Evolutionary conservation across 129 eudicot species (phyloP), one percentile per base, ranked within the genome.

Genomic region (Flaveria linearis): DNA sequence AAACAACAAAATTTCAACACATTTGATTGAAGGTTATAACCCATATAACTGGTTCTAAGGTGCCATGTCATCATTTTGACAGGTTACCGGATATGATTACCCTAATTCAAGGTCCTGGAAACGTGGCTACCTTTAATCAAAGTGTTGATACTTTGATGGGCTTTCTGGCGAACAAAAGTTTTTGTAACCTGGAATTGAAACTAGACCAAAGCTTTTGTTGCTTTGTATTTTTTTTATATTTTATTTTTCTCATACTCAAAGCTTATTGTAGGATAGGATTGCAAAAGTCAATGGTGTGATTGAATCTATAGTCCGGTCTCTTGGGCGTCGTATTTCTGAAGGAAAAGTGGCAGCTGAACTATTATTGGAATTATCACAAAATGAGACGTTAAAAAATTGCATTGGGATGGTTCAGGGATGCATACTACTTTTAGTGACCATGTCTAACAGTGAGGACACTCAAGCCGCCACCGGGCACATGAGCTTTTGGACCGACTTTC

Each of bases 391-490:
- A 7, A 73, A 74, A 60, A 87, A 72, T 3, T 9, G 47, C 63
- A 89, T 89, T 9, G 95, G 95, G 43, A 82, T 68, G 69, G 95
- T 82, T 61, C 86, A 82, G 57, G 95, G 95, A 74, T 89, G 95
- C 85, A 86, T 89, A 82, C 82, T 89, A 60, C 88, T 86, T 67
- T 71, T 89, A 62, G 95, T 86, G 15, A 86, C 91, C 41, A 86
- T 84, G 89, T 84, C 88, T 77, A 84, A 76, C 49, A 80, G 78
- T 71, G 91, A 86, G 60, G 90, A 82, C 78, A 71, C 33, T 74
- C 86, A 85, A 78, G 89, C 89, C 68, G 89, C 91, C 60, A 73
- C 68, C 71, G 73, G 73, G 95, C 91, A 69, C 80, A 68, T 63
- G 78, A 85, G 68, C 86, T 89, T 51, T 80, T 89, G 73, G 83